Percentiles rank a stretch among this genome's conserved stretches.
These are phyloP conservation scores for Elaeagnus macrophylla DNA, from an alignment of 306 rosid species.

Conservation along the genomic window DNA sequence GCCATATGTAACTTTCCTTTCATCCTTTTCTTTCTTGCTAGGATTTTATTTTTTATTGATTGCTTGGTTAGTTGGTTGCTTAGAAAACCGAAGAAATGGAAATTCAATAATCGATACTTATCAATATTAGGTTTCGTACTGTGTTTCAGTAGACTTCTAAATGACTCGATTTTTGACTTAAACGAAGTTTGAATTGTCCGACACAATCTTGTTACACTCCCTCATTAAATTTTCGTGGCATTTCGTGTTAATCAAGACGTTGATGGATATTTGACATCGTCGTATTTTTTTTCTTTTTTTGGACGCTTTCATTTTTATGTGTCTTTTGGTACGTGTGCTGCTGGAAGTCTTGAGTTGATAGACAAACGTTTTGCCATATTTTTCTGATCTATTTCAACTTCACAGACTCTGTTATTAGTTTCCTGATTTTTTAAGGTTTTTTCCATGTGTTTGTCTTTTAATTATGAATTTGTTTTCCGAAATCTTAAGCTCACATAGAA, in stretches of 20 bases:
- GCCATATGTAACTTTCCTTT: conserved; percentile 65
- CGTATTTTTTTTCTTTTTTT: not conserved
- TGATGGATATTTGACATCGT: not conserved
- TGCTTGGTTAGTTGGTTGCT: conserved; percentile 5
- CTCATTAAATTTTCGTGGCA: too few relatives aligned
- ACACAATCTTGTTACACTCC: too few relatives aligned
- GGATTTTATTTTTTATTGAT: conserved; percentile 12
- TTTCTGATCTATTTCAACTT: not conserved
- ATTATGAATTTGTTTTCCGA: not conserved
- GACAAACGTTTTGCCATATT: not conserved
- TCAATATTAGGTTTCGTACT: not conserved
- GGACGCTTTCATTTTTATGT: not conserved
- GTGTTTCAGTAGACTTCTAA: too few relatives aligned
- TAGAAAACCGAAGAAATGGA: conserved; percentile 1
- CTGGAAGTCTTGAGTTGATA: not conserved
- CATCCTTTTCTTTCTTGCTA: conserved; percentile 10
- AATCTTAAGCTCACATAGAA: not conserved
- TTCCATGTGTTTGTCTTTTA: not conserved
- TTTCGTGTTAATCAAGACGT: not conserved
- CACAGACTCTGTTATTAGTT: not conserved
- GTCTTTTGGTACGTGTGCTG: not conserved
- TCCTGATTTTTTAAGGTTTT: conserved; percentile 8
- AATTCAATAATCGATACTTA: conserved; percentile 7
- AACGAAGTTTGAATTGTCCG: too few relatives aligned
- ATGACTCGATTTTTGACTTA: too few relatives aligned